A percentile compares a stretch with the other conserved stretches of the same genome.
These are phyloP conservation scores for Fusarium camptoceras DNA, from an alignment of 2,329 filamentous ascomycete species.

Conservation along the genomic window DNA sequence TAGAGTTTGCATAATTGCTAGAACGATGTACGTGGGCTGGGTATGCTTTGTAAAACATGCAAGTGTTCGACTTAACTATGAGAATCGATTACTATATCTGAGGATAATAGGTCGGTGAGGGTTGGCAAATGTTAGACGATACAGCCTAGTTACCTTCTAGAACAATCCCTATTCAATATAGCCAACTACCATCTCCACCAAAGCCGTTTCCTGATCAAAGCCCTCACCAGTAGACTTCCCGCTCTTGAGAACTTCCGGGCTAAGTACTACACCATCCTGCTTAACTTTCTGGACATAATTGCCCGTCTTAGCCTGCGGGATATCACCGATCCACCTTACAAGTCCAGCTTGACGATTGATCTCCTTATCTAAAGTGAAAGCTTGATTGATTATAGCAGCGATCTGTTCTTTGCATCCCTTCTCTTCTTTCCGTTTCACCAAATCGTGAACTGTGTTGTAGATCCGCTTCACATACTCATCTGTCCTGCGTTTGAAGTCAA, in stretches of 20 bases:
- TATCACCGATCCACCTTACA: neutral
- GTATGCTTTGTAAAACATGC: too few relatives aligned
- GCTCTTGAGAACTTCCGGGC: neutral
- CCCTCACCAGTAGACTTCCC: neutral
- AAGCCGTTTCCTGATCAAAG: neutral
- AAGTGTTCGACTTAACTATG: too few relatives aligned
- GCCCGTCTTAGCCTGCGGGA: neutral
- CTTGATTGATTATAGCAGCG: neutral
- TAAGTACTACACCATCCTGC: neutral
- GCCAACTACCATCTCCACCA: neutral
- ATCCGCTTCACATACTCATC: accelerated
- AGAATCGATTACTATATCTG: too few relatives aligned
- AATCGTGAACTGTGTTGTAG: neutral
- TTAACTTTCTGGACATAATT: too few relatives aligned
- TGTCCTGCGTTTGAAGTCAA: neutral
- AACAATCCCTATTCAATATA: neutral
- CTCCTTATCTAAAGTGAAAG: neutral
- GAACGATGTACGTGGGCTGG: too few relatives aligned
- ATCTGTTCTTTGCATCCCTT: neutral
- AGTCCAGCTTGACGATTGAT: neutral
- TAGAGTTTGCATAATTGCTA: too few relatives aligned
- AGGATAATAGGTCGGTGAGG: too few relatives aligned
- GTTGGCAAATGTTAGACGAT: too few relatives aligned
- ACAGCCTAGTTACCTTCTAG: too few relatives aligned
- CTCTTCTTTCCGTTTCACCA: neutral